phyloP scores from a whole-genome alignment of 75 land plant species.

The Sequoia sempervirens region DNA sequence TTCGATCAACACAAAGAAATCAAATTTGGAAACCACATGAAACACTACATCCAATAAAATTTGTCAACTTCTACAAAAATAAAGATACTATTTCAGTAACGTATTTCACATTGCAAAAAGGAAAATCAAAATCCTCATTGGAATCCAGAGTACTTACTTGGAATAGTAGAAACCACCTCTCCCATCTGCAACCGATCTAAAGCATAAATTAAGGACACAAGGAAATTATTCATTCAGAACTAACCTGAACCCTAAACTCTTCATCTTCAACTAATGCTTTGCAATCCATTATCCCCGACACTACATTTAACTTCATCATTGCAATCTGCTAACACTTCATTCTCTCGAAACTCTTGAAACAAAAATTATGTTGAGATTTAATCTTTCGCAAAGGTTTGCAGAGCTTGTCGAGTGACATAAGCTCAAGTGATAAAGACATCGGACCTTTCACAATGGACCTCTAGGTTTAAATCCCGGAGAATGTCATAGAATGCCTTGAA shows the following conservation, averaged over 20 bases:
- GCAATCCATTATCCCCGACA: neutral
- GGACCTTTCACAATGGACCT: neutral
- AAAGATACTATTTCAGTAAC: neutral
- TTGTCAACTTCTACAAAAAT: neutral
- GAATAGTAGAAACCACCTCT: conserved; percentile 93
- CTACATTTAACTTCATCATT: neutral
- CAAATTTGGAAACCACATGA: neutral
- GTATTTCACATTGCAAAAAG: neutral
- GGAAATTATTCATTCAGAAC: neutral
- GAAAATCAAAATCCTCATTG: neutral
- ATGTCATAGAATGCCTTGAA: no score
- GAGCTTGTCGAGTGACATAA: neutral
- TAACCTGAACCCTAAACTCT: neutral
- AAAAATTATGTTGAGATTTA: neutral
- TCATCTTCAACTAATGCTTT: neutral
- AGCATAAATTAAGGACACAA: conserved; percentile 18
- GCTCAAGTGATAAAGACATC: neutral
- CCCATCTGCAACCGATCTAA: conserved; percentile 97
- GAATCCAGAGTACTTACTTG: conserved; percentile 50
- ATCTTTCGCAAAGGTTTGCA: neutral
- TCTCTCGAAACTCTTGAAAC: neutral
- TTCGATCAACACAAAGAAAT: neutral
- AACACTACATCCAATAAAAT: neutral
- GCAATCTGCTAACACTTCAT: neutral
- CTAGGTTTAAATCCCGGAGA: neutral